Conservation (phyloP, 495 filamentous ascomycete species). For the Astrocystis sublimbata region DNA sequence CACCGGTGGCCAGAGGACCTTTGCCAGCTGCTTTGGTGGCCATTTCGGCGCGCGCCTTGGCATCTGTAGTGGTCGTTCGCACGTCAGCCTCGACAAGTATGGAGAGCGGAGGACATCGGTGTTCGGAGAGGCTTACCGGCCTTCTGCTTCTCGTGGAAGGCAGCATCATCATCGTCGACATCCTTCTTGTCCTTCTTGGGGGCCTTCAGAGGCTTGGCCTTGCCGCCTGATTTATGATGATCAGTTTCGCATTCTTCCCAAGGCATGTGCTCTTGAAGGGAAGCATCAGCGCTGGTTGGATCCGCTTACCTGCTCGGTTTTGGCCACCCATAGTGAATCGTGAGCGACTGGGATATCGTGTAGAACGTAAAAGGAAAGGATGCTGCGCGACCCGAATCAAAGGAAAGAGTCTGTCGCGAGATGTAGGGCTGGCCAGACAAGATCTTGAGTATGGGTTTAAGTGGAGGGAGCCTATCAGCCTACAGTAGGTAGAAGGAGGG, state of each 20-base stretch:
- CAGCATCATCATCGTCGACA: slow-evolving; percentile 73
- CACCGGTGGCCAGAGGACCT: slow-evolving; percentile 66
- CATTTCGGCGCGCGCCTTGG: slow-evolving; percentile 75
- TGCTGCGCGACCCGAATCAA: neutral
- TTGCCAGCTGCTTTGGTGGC: slow-evolving; percentile 62
- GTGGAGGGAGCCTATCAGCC: neutral
- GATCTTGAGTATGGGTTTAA: neutral
- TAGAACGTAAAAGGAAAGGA: neutral
- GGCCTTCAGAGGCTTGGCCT: slow-evolving; percentile 80
- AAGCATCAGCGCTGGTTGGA: neutral
- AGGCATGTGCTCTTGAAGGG: too few relatives aligned
- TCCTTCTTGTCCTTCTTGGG: slow-evolving; percentile 77
- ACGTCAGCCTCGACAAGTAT: slow-evolving; percentile 18
- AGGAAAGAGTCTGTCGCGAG: slow-evolving; percentile 5
- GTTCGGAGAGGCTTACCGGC: slow-evolving; percentile 55
- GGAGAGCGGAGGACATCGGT: neutral
- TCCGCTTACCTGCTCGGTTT: slow-evolving; percentile 62
- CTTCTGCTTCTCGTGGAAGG: slow-evolving; percentile 71
- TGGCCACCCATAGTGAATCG: slow-evolving; percentile 60
- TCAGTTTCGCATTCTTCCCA: slow-evolving; percentile 21
- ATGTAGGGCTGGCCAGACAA: neutral
- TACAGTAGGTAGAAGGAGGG: neutral
- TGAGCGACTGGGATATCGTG: neutral
- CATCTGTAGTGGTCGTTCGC: slow-evolving; percentile 56
- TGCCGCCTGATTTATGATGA: slow-evolving; percentile 61